A percentile compares a stretch with the other conserved stretches of the same genome.
These are phyloP conservation scores for Oenanthe javanica DNA, from an alignment of 140 eudicot species.

Conservation along the genomic window DNA sequence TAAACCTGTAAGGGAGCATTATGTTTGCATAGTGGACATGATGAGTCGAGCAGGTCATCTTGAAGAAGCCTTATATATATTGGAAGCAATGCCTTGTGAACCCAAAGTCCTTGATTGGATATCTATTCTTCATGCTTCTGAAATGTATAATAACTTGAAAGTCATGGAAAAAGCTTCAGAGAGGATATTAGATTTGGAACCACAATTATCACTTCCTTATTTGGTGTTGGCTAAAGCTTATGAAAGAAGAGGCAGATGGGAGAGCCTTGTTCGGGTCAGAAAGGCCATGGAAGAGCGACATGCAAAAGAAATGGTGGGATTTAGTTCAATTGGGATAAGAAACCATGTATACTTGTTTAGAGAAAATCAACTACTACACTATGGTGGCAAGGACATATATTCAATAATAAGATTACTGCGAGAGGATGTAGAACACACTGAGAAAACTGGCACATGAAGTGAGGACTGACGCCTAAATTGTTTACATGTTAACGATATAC, in stretches of 20 bases:
- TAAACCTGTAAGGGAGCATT: slow-evolving; percentile 42
- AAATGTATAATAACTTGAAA: slow-evolving; percentile 34
- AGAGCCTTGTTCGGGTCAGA: slow-evolving; percentile 62
- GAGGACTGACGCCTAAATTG: slow-evolving; percentile 20
- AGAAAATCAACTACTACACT: slow-evolving; percentile 37
- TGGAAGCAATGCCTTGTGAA: slow-evolving; percentile 28
- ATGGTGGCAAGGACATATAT: slow-evolving; percentile 44
- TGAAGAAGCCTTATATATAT: slow-evolving; percentile 36
- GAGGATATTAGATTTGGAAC: slow-evolving; percentile 46
- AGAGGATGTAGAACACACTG: slow-evolving; percentile 24
- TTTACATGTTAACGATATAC: slow-evolving; percentile 4
- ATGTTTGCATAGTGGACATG: slow-evolving; percentile 36
- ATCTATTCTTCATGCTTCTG: slow-evolving; percentile 41
- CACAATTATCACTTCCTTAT: slow-evolving; percentile 42
- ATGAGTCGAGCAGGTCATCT: slow-evolving; percentile 44
- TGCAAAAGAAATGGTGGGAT: slow-evolving; percentile 33
- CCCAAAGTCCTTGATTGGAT: slow-evolving; percentile 37
- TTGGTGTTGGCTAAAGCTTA: slow-evolving; percentile 48
- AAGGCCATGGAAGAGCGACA: slow-evolving; percentile 40
- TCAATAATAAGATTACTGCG: slow-evolving; percentile 28
- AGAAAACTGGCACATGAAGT: slow-evolving; percentile 18
- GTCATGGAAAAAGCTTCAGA: slow-evolving; percentile 46
- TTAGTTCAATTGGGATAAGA: slow-evolving; percentile 59
- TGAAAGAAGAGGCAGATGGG: slow-evolving; percentile 74
- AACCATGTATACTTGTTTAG: slow-evolving; percentile 27